These are phyloP conservation scores for Liquidambar formosana DNA, from an alignment of 164 flowering plant genomes.

Conservation along the genomic window DNA sequence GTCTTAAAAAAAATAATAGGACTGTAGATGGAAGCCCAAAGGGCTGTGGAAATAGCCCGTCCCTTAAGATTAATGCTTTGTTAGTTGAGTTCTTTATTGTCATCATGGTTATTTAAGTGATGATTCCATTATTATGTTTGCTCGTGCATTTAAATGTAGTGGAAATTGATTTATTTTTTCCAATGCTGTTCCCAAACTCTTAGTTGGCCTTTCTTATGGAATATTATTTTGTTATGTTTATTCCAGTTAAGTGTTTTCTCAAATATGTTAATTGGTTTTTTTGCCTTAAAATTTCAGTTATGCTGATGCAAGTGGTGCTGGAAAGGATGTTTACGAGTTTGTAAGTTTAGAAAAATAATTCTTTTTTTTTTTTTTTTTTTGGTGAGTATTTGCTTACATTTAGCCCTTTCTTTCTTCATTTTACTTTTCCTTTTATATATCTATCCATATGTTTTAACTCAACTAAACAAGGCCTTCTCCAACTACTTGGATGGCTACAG, in stretches of 20 bases:
- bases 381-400: not conserved
- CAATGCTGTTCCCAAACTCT: not conserved
- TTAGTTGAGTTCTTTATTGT: no score
- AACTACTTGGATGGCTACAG: not conserved
- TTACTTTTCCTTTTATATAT: not conserved
- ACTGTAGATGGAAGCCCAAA: no score
- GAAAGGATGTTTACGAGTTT: slow-evolving; percentile 43
- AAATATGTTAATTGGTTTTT: not conserved
- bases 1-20: no score
- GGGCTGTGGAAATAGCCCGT: no score
- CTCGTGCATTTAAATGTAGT: not conserved
- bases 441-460: not conserved
- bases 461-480: not conserved
- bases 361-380: not conserved
- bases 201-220: not conserved
- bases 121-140: not conserved
- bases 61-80: no score
- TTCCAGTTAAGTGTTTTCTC: not conserved
- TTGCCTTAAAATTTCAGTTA: slow-evolving; percentile 20
- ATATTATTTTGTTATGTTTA: not conserved
- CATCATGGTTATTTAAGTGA: not conserved
- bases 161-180: not conserved
- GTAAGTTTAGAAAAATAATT: slow-evolving; percentile 22
- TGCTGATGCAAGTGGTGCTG: slow-evolving; percentile 46
- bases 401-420: not conserved